Base-by-base conservation (phyloP, 2,329 filamentous ascomycete species). In the Scedosporium aurantiacum region DNA sequence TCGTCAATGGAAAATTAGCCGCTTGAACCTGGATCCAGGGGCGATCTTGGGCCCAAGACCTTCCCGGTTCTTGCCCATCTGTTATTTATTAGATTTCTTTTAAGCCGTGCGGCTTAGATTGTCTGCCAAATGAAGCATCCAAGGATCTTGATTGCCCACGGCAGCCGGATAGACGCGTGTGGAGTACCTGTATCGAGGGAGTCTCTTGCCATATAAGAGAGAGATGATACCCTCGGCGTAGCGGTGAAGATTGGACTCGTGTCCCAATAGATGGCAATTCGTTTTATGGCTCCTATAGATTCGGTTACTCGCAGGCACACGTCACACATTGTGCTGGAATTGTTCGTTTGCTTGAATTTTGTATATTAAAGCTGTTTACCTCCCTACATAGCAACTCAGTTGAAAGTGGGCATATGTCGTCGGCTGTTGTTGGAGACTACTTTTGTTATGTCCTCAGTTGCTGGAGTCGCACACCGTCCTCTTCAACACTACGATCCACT, bases 101-200 rank as follows among this genome's bases (percentile, higher is more conserved):
- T 28, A 54, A 21, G 50, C 23, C 50, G 50, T 54, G 21, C 21
- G 18, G 50, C 23, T 54, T 54, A 54, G 23, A 54, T 23, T 54
- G 50, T 23, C n/a, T 54, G 50, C 50, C 50, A 54, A 54, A 27
- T 54, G 18, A 27, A 54, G 50, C 16, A 23, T 28, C 12, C 50
- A 54, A 54, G 23, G 50, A 14, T 14, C 50, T 54, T 54, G 43
- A 47, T 54, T 79, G 43, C 83, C 82, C 63, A 79, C 75, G 61
- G 85, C 82, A 62, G 82, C 79, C 40, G 82, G 72, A 21, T 84
- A 84, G 57, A 87, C 87, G 2, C 87, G 2, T 87, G 82, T 80
- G 85, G 87, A 12, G 75, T 75, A 2, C 88, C 91, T 12, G 32
- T 12, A 37, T 37, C 8, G 32, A 12, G 32, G 10, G 2, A 47